Evolutionary conservation across 169 alveolate species (phyloP).

Genomic region (Ichthyophthirius multifiliis): DNA sequence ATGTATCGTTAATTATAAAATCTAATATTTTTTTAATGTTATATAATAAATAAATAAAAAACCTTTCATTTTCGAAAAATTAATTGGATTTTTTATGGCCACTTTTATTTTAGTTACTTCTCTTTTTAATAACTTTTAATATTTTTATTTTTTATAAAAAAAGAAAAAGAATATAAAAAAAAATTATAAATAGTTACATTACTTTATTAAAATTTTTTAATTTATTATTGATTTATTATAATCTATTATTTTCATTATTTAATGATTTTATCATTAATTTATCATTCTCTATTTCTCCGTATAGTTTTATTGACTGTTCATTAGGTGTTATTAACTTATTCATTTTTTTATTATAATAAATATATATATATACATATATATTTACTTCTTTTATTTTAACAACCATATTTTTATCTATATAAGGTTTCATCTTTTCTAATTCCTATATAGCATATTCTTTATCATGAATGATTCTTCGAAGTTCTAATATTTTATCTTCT

Average conservation of each 20-base stretch:
- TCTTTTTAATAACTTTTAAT: slow-evolving; percentile 13
- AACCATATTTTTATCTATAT: slow-evolving; percentile 11
- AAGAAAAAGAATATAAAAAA: no score
- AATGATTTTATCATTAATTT: neutral
- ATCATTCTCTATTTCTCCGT: slow-evolving; percentile 33
- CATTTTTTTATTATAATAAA: neutral
- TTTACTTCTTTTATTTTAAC: slow-evolving; percentile 31
- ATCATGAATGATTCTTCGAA: slow-evolving; percentile 39
- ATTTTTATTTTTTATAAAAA: no score
- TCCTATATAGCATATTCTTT: slow-evolving; percentile 45
- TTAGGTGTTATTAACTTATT: slow-evolving; percentile 29
- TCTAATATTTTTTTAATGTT: neutral
- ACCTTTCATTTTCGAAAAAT: slow-evolving; percentile 39
- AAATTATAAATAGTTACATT: no score
- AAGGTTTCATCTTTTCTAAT: slow-evolving; percentile 39
- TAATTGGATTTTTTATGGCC: slow-evolving; percentile 21
- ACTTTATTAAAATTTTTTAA: slow-evolving; percentile 28
- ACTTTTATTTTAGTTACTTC: slow-evolving; percentile 32
- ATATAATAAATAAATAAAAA: neutral
- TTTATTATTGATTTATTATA: slow-evolving; percentile 1
- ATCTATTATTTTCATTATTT: slow-evolving; percentile 11
- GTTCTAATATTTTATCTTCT: slow-evolving; percentile 38
- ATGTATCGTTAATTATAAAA: neutral
- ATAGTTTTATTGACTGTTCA: slow-evolving; percentile 31
- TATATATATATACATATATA: neutral